Evolutionary conservation across 106 monocot genomes (phyloP).

Genomic region (Xerophyta viscosa): DNA sequence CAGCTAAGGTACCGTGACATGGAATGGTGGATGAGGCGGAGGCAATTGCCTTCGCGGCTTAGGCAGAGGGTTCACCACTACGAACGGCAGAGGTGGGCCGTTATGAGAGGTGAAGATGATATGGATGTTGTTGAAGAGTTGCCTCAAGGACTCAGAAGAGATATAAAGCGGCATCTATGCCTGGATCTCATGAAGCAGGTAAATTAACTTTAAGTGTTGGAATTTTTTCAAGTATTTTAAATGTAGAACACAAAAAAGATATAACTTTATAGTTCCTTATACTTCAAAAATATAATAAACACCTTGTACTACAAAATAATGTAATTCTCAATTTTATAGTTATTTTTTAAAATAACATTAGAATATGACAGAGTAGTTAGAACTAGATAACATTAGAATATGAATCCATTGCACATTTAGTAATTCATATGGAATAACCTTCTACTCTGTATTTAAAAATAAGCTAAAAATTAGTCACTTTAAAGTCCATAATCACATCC

Average conservation of each 20-base stretch:
- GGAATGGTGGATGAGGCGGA: constrained; percentile 97
- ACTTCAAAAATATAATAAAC: no score
- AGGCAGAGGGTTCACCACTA: constrained; percentile 74
- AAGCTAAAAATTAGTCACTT: no score
- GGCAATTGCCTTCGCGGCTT: constrained; percentile 65
- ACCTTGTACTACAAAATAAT: background rate
- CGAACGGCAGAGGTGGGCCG: constrained; percentile 65
- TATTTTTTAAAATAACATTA: background rate
- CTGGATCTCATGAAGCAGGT: constrained; percentile 78
- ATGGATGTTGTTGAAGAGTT: constrained; percentile 68
- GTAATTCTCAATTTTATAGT: background rate
- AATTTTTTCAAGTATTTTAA: background rate
- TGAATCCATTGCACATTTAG: no score
- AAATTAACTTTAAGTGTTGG: background rate
- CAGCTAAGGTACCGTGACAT: constrained; percentile 73
- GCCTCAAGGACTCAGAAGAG: constrained; percentile 70
- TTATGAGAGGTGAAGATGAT: constrained; percentile 80
- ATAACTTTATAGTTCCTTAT: background rate
- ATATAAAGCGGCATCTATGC: constrained; percentile 76
- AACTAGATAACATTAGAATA: no score
- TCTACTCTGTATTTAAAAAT: no score
- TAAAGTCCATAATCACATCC: no score
- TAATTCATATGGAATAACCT: no score
- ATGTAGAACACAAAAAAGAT: background rate
- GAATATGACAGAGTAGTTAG: no score